These are phyloP conservation scores for Rhizophagus sp. DNA, from an alignment of 192 early-diverging fungal genomes.

Conservation along the genomic window DNA sequence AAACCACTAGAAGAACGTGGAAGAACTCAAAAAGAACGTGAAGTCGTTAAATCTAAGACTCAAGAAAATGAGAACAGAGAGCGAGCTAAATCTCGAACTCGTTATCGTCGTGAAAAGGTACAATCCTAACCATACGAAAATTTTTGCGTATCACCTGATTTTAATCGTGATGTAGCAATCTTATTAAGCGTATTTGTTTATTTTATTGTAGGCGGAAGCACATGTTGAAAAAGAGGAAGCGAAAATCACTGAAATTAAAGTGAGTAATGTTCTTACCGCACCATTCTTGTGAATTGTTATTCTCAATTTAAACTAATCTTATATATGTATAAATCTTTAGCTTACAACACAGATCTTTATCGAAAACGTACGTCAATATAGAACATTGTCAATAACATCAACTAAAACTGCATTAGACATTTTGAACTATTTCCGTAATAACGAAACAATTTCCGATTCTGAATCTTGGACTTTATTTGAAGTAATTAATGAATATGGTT, in stretches of 20 bases:
- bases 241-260: conserved; percentile 5
- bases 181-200: neutral
- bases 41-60: conserved; percentile 1
- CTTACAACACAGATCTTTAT: conserved; percentile 89
- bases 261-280: neutral
- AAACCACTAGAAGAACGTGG: neutral
- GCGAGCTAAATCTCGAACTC: no score
- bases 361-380: conserved; percentile 72
- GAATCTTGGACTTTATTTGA: conserved; percentile 91
- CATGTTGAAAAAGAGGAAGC: neutral
- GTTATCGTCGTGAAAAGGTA: neutral
- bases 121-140: neutral
- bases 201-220: neutral
- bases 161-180: neutral
- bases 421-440: conserved; percentile 52
- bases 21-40: neutral
- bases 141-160: no score
- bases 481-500: conserved; percentile 77
- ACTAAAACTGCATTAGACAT: conserved; percentile 73
- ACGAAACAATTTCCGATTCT: conserved; percentile 49
- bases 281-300: neutral
- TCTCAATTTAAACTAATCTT: neutral
- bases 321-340: neutral
- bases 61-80: neutral
- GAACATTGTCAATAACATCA: conserved; percentile 76